These are phyloP conservation scores for Saururus chinensis DNA, from an alignment of 164 flowering plant genomes.

Conservation along the genomic window DNA sequence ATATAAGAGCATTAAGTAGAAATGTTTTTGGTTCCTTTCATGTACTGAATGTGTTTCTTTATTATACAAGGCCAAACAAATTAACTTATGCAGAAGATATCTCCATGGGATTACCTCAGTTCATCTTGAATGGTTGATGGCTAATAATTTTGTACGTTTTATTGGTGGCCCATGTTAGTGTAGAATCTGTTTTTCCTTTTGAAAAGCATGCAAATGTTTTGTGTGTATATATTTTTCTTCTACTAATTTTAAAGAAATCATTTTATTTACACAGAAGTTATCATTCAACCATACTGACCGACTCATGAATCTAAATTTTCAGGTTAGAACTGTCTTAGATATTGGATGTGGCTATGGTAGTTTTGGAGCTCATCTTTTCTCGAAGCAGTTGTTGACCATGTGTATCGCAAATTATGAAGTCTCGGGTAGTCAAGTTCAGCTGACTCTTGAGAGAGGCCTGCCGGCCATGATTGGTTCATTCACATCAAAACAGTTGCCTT, in stretches of 20 bases:
- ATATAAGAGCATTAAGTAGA: too few species aligned
- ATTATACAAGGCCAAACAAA: too few species aligned
- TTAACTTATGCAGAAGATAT: too few species aligned
- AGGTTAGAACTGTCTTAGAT: slow-evolving; percentile 92
- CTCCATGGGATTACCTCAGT: too few species aligned
- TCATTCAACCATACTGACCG: neutral
- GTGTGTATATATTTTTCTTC: neutral
- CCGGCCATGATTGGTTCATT: slow-evolving; percentile 95
- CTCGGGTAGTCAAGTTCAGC: slow-evolving; percentile 96
- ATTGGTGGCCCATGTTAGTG: too few species aligned
- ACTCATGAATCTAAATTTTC: slow-evolving; percentile 11
- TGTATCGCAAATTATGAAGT: slow-evolving; percentile 87
- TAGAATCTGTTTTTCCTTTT: too few species aligned
- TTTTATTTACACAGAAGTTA: neutral
- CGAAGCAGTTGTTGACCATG: slow-evolving; percentile 76
- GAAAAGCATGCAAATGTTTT: too few species aligned
- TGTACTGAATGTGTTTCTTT: too few species aligned
- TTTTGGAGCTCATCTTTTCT: slow-evolving; percentile 94
- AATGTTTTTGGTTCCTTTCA: too few species aligned
- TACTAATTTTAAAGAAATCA: neutral
- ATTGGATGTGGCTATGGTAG: slow-evolving; percentile 99
- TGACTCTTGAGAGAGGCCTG: slow-evolving; percentile 97
- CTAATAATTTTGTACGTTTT: too few species aligned
- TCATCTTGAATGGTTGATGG: too few species aligned
- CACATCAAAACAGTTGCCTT: slow-evolving; percentile 69